Conservation (phyloP, 768 basidiomycete species). For the Mrakia frigida region DNA sequence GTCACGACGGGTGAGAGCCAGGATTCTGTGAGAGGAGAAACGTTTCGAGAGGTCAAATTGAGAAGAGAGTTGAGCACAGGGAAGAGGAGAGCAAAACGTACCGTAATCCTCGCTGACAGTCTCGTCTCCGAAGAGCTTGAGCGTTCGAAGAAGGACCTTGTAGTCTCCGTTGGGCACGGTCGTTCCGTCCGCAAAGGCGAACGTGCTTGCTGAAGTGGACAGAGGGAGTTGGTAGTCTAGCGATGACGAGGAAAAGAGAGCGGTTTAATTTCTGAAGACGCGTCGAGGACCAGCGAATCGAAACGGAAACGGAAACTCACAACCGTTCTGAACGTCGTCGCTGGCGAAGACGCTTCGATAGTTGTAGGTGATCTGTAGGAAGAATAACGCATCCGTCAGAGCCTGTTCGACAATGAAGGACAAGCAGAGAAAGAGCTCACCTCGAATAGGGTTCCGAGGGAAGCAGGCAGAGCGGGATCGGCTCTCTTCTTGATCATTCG, state of each 20-base stretch:
- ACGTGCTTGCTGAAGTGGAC: conserved; percentile 33
- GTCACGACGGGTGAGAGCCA: conserved; percentile 28
- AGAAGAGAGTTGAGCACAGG: no score
- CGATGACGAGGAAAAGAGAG: conserved; percentile 36
- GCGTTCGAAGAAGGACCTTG: conserved; percentile 47
- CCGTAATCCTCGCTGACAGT: conserved; percentile 40
- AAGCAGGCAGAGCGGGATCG: neutral
- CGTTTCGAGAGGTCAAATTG: no score
- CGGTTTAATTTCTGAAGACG: neutral
- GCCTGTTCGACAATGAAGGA: neutral
- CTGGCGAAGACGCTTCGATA: conserved; percentile 49
- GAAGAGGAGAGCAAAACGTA: neutral
- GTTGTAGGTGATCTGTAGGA: conserved; percentile 38
- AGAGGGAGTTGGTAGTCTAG: conserved; percentile 41
- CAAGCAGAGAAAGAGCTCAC: conserved; percentile 45
- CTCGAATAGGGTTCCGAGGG: conserved; percentile 21
- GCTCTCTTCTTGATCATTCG: conserved; percentile 15
- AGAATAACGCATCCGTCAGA: conserved; percentile 7
- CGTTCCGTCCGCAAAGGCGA: conserved; percentile 47
- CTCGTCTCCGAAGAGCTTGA: conserved; percentile 45
- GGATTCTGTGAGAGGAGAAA: conserved; percentile 44
- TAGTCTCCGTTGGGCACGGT: conserved; percentile 50
- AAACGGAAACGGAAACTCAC: conserved; percentile 15
- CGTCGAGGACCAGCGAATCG: conserved; percentile 4
- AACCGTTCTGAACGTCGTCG: conserved; percentile 30